Base-by-base conservation (phyloP, 202 grass and related monocot genomes). In the Saccharum hybrid region DNA sequence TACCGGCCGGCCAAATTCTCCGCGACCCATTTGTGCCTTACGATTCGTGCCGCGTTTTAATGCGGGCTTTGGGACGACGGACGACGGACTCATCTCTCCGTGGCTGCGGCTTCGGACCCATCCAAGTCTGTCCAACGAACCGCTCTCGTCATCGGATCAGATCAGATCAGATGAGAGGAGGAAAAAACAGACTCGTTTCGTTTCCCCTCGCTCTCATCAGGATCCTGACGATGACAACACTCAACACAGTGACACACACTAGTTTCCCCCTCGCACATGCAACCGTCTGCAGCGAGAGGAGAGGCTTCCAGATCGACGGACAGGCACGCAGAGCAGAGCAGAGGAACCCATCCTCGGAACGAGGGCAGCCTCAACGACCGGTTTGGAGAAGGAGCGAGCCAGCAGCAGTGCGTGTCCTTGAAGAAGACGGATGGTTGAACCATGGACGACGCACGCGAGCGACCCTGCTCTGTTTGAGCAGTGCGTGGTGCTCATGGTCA, bases 1-100 rank as follows among this genome's bases (percentile, higher is more conserved):
- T 5, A 52, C 54, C 71, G 46, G 64, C 77, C 42, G 63, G 62
- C 63, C 43, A 68, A 39, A 85, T 76, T 75, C 51, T 45, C 45
- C 3, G 36, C 8, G 71, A 21, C 73, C 26, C 46, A 18, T 41
- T 78, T 66, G 33, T 1, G 75, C 76, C 80, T 90, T 84, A 71
- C 42, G 71, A 84, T 84, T 90, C 84, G 88, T 84, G 81, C 81
- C n/a, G n/a, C n/a, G n/a, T n/a, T n/a, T n/a, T n/a, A n/a, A n/a
- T n/a, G n/a, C n/a, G n/a, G n/a, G n/a, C n/a, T n/a, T n/a, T n/a
- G n/a, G n/a, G n/a, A n/a, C n/a, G n/a, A n/a, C n/a, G n/a, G n/a
- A n/a, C n/a, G n/a, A n/a, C n/a, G n/a, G n/a, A n/a, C n/a, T n/a
- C n/a, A n/a, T n/a, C n/a, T n/a, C n/a, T n/a, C n/a, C n/a, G n/a